Base-by-base conservation (phyloP, 2,329 filamentous ascomycete species). In the Aschersonia sp. region DNA sequence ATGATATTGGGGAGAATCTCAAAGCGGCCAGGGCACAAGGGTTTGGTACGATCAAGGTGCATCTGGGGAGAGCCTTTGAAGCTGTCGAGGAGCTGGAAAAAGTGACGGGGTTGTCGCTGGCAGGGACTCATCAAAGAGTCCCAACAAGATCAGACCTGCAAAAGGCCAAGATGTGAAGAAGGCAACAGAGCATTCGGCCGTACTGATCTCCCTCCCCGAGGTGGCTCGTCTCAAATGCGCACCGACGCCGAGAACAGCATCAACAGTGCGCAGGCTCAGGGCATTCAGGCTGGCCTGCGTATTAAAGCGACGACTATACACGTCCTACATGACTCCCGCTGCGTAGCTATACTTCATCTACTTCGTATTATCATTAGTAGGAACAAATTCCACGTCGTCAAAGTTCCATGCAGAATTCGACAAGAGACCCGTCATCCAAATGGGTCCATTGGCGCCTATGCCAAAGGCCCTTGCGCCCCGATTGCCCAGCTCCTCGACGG, bases 1-100 rank as follows among this genome's bases (percentile, higher is more conserved):
- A 96, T 61, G 89, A 96, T 57, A 95, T 98, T 61, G 92, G 92
- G 2, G 81, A 89, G 64, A 98, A 98, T 61, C 64, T 97, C 49
- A 92, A 89, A 69, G 82, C 75, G 43, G 92, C 81, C 1, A 85
- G 73, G 64, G 73, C 73, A 45, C 68, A 80, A 29, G 90, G 90
- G 0, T 82, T 97, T 62, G 67, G 73, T 48, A 97, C 90, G 0
- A 75, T 97, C 54, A 95, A 90, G 65, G 92, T 97, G 1, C 70
- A 76, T 7, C 66, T 97, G 31, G 89, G 89, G 2, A 79, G 75
- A 61, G 79, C 85, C 1, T 84, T 78, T 60, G 81, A 89, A 60
- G 89, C 90, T 0, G 89, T 97, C 1, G 81, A 77, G 54, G 79
- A 88, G 63, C 66, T 97, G 49, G 90, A 97, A 66, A 68, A 65